Conservation (phyloP, 164 flowering plant genomes). For the grape (Vitis vinifera) region ASM3070453v1 NC_081819.1:20392501-20393000, state of each 20-base stretch:
- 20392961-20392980: no score
- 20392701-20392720: neutral
- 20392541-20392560: constrained; percentile 60
- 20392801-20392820: neutral
- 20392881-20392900: no score
- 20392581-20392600: constrained; percentile 70
- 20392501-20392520: constrained; percentile 82
- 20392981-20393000: no score
- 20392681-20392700: constrained; percentile 6
- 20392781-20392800: neutral
- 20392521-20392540: constrained; percentile 80
- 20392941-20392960: no score
- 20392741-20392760: constrained; percentile 14
- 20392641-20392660: constrained; percentile 65
- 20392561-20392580: constrained; percentile 68
- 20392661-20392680: constrained; percentile 38
- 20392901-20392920: no score
- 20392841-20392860: no score
- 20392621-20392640: constrained; percentile 88
- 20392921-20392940: no score
- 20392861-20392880: no score
- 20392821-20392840: no score
- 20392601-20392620: constrained; percentile 75
- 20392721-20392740: constrained; percentile 6
- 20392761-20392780: neutral